Conservation (phyloP, 441 rosid species). For the Monsonia emarginata region DNA sequence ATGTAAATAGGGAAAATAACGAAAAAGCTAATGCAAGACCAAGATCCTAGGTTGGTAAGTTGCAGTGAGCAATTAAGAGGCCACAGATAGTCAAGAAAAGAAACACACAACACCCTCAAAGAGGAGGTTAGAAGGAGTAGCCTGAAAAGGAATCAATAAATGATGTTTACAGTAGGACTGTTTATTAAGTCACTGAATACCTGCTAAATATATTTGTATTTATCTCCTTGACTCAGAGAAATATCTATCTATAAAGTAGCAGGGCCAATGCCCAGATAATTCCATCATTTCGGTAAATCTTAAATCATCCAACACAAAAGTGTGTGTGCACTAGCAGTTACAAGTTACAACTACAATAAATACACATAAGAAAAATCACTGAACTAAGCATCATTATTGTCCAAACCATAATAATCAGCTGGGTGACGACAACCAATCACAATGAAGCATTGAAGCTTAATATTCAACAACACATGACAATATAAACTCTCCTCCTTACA, state of each 20-base stretch:
- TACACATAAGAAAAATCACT: too few relatives aligned
- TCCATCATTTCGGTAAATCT: not conserved
- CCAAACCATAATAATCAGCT: not conserved
- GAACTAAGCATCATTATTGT: not conserved
- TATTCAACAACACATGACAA: not conserved
- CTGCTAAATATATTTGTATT: not conserved
- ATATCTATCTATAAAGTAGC: not conserved
- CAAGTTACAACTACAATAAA: not conserved
- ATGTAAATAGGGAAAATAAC: constrained; percentile 19
- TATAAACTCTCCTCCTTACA: not conserved
- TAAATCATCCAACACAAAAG: not conserved
- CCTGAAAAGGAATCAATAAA: not conserved
- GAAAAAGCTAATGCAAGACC: not conserved
- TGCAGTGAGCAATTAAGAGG: not conserved
- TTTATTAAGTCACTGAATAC: not conserved
- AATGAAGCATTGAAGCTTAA: not conserved
- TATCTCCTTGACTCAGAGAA: not conserved
- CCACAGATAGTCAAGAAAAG: too few relatives aligned
- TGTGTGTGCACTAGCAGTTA: not conserved
- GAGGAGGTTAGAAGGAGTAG: not conserved
- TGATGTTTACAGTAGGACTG: not conserved
- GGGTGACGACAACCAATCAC: not conserved
- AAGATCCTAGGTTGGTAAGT: constrained; percentile 8
- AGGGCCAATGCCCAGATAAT: not conserved
- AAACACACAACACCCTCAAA: not conserved